phyloP scores from a whole-genome alignment of 2,329 filamentous ascomycete genomes.

The Periconia digitata region DNA sequence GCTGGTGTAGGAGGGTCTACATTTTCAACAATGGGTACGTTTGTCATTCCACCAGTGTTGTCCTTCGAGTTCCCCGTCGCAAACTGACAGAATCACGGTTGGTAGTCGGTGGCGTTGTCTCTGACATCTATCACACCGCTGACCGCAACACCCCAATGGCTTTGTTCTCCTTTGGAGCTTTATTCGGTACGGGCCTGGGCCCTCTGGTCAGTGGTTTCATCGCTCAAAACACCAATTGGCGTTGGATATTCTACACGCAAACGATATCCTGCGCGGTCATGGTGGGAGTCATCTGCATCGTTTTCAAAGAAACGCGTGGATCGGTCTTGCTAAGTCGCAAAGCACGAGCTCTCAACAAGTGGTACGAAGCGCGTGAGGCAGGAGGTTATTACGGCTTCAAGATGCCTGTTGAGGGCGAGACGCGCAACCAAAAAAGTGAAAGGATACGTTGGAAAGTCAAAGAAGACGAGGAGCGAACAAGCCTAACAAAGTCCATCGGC shows the following conservation, averaged over 20 bases:
- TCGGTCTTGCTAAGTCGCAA: slow-evolving; percentile 78
- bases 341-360: slow-evolving; percentile 71
- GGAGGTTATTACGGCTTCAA: slow-evolving; percentile 62
- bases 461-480: slow-evolving; percentile 73
- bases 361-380: slow-evolving; percentile 73
- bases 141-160: slow-evolving; percentile 89
- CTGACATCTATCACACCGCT: slow-evolving; percentile 78
- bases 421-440: slow-evolving; percentile 32
- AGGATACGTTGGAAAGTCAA: slow-evolving; percentile 78
- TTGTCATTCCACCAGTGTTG: background rate
- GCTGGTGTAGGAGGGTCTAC: slow-evolving; percentile 74
- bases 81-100: background rate
- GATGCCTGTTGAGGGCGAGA: slow-evolving; percentile 12
- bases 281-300: slow-evolving; percentile 63
- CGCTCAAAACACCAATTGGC: slow-evolving; percentile 68
- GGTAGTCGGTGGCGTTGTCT: slow-evolving; percentile 82
- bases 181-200: slow-evolving; percentile 78
- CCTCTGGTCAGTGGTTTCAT: slow-evolving; percentile 73
- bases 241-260: slow-evolving; percentile 90
- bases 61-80: background rate
- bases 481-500: slow-evolving; percentile 68
- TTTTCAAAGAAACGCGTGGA: slow-evolving; percentile 82
- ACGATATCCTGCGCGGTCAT: slow-evolving; percentile 68
- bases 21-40: slow-evolving; percentile 71
- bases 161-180: slow-evolving; percentile 75